Conservation (phyloP, 1,139 yeast species). For the Trichomonascaceae sp. region DNA sequence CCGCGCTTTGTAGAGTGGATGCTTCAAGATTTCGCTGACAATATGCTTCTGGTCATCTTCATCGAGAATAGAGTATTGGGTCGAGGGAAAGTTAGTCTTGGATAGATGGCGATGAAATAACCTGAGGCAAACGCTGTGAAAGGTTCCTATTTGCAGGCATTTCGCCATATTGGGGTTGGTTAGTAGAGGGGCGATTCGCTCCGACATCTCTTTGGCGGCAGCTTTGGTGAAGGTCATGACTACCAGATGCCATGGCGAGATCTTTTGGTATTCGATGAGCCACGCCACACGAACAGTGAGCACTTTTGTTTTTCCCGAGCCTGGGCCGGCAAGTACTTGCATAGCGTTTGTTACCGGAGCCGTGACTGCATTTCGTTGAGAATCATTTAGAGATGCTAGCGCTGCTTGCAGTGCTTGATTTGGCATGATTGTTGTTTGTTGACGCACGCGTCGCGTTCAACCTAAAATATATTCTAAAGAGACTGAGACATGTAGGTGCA, state of each 20-base stretch:
- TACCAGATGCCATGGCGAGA: conserved; percentile 46
- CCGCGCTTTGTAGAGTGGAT: conserved; percentile 2
- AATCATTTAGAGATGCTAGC: conserved; percentile 33
- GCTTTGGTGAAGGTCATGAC: conserved; percentile 87
- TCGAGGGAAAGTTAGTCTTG: conserved; percentile 31
- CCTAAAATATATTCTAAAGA: no score
- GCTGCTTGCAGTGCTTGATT: neutral
- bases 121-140: conserved; percentile 65
- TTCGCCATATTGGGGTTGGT: conserved; percentile 19
- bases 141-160: conserved; percentile 61
- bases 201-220: conserved; percentile 76
- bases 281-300: conserved; percentile 67
- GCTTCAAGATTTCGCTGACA: conserved; percentile 15
- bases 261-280: conserved; percentile 31
- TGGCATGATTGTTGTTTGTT: no score
- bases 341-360: conserved; percentile 40
- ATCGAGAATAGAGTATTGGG: conserved; percentile 46
- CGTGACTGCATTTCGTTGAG: conserved; percentile 50
- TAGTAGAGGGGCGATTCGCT: conserved; percentile 32
- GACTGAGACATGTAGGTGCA: neutral
- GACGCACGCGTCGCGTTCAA: conserved; percentile 24
- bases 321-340: conserved; percentile 88
- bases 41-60: conserved; percentile 47
- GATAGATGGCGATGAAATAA: conserved; percentile 46
- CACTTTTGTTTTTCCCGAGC: conserved; percentile 72